Conservation (phyloP, 768 basidiomycete species). For the Tulasnella sp. region DNA sequence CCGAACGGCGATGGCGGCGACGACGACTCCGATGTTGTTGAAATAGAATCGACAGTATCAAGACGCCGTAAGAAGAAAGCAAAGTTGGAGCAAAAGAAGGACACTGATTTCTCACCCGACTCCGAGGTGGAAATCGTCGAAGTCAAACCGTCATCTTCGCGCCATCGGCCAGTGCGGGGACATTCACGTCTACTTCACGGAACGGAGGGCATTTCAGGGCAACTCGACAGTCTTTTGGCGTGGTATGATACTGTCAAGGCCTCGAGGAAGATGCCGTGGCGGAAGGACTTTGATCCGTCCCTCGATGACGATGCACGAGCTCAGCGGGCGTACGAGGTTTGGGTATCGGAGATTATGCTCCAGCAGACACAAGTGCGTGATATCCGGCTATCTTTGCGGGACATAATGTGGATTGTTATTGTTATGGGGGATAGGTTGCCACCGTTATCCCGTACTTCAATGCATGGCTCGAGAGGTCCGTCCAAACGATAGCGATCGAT, state of each 20-base stretch:
- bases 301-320: slow-evolving; percentile 47
- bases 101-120: neutral
- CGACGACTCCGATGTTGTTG: too few species aligned
- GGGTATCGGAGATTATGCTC: slow-evolving; percentile 87
- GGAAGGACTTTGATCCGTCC: slow-evolving; percentile 45
- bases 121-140: neutral
- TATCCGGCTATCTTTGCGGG: neutral
- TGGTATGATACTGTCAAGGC: slow-evolving; percentile 67
- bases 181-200: neutral
- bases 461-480: slow-evolving; percentile 71
- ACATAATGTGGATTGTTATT: neutral
- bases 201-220: neutral
- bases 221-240: slow-evolving; percentile 18
- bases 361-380: slow-evolving; percentile 67
- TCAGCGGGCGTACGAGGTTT: slow-evolving; percentile 86
- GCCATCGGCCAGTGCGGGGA: neutral
- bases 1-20: too few species aligned
- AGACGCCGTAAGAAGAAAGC: neutral
- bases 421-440: slow-evolving; percentile 33
- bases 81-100: neutral
- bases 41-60: too few species aligned
- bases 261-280: slow-evolving; percentile 82
- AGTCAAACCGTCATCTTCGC: neutral
- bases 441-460: slow-evolving; percentile 93
- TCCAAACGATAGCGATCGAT: slow-evolving; percentile 1